Evolutionary conservation across 2,329 filamentous ascomycete species (phyloP), one percentile per base, ranked within the genome.

Genomic region (Aspergillus thermomutatus): DNA sequence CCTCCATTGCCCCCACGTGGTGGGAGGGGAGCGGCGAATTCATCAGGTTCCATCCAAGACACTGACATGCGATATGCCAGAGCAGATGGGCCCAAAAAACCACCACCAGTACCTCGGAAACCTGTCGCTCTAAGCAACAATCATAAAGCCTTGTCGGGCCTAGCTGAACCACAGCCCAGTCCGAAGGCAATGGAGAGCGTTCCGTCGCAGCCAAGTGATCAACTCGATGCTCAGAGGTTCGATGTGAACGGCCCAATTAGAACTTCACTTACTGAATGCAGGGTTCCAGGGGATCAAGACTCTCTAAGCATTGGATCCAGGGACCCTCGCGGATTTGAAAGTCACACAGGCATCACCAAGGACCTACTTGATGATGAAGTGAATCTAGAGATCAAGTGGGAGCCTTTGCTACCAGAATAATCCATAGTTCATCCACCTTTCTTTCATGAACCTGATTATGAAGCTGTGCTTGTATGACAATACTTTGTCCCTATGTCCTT

Each of bases 21-120:
- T 31, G 31, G 14, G 31, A 50, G 60, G 49, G 23, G 56, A 53
- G 40, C 45, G 53, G 5, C 27, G 19, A 56, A 57, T 52, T 28
- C 21, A 23, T 40, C 47, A 27, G 31, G 45, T 17, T 4, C 21
- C 31, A 11, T n/a, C 21, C 4, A n/a, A 49, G 10, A 28, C 14
- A 43, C 48, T 48, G 21, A 49, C 27, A 41, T 5, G 10, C 26
- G 34, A 26, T 28, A 10, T 3, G 25, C 47, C 37, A 40, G 10
- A 49, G 47, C 45, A 47, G 19, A 31, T 34, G 25, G 23, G 28
- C 46, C 34, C 46, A 60, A 80, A 60, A 67, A 73, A 9, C 73
- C 81, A n/a, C 84, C 83, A 4, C 82, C 82, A 1, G 77, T 89
- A 50, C 87, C 86, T 23, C 83, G 79, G 69, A 89, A 89, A 64